Conservation (phyloP, 2,329 filamentous ascomycete genomes). For the Sporothrix luriei region DNA sequence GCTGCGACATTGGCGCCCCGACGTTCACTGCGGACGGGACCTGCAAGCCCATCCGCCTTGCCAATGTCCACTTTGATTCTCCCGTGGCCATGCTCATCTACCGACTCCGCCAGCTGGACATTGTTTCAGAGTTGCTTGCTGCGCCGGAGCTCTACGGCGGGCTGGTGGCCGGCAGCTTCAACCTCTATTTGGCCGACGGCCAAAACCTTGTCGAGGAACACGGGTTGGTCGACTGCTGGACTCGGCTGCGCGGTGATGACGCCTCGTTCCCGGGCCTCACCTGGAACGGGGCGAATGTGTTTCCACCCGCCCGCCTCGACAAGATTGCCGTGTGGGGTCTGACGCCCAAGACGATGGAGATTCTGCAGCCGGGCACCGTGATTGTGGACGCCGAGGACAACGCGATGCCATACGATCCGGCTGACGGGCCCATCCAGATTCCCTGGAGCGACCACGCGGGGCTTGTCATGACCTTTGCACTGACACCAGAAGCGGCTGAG, state of each 20-base stretch:
- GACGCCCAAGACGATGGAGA: conserved; percentile 35
- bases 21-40: neutral
- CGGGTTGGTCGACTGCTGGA: conserved; percentile 45
- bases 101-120: conserved; percentile 42
- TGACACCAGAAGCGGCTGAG: neutral
- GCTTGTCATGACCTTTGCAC: conserved; percentile 30
- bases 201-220: conserved; percentile 41
- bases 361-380: conserved; percentile 37
- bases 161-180: conserved; percentile 48
- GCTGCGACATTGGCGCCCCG: conserved; percentile 41
- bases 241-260: conserved; percentile 36
- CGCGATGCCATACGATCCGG: neutral
- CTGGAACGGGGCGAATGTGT: conserved; percentile 42
- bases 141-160: conserved; percentile 38
- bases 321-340: conserved; percentile 43
- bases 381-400: neutral
- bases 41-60: conserved; percentile 38
- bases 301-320: conserved; percentile 45
- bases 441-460: conserved; percentile 36
- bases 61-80: conserved; percentile 49
- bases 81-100: conserved; percentile 39
- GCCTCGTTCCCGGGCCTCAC: conserved; percentile 43
- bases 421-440: neutral
- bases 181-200: conserved; percentile 43
- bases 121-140: conserved; percentile 39